Percentiles rank a stretch among this genome's conserved stretches.
These are phyloP conservation scores for Sonneratia caseolaris DNA, from an alignment of 345 rosid species.

Conservation along the genomic window DNA sequence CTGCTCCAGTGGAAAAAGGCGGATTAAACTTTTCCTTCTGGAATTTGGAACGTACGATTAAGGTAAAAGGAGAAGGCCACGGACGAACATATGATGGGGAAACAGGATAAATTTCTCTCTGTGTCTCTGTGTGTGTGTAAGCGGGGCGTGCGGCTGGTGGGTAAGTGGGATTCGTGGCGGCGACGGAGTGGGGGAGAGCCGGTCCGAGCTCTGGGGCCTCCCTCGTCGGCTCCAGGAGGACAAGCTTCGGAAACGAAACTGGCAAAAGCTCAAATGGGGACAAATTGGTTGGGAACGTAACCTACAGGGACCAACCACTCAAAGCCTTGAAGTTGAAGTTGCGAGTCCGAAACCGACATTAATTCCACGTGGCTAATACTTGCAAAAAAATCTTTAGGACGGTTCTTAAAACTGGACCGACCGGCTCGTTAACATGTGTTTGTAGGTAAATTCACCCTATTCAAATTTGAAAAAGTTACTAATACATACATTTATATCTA, in stretches of 20 bases:
- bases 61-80: background rate
- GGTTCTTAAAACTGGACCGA: too few species aligned
- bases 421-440: too few species aligned
- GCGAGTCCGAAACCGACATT: background rate
- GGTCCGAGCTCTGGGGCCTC: background rate
- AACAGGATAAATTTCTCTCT: background rate
- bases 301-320: background rate
- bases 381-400: too few species aligned
- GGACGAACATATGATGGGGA: background rate
- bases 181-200: background rate
- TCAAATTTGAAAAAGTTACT: too few species aligned
- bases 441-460: too few species aligned
- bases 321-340: background rate
- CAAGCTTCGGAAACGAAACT: background rate
- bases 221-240: background rate
- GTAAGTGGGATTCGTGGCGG: background rate
- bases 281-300: background rate
- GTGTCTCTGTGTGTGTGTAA: too few species aligned
- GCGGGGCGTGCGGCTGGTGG: background rate
- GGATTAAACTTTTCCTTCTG: background rate
- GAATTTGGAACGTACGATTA: background rate
- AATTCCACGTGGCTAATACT: background rate
- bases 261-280: background rate
- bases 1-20: constrained; percentile 7
- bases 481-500: too few species aligned